Conservation (phyloP, 768 basidiomycete species). For the Termitomyces bulborhizus region DNA sequence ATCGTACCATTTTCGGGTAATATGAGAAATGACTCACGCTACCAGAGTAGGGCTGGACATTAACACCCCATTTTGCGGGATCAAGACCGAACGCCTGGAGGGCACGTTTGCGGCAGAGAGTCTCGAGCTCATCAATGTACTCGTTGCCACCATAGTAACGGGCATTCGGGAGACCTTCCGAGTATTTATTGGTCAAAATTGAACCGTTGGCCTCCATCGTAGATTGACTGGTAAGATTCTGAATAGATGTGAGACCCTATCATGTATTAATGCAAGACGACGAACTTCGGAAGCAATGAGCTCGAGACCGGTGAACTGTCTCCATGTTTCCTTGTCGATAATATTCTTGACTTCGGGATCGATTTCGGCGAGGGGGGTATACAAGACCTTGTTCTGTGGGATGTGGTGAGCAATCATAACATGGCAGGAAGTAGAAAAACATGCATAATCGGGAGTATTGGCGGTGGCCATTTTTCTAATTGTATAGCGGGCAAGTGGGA, state of each 20-base stretch:
- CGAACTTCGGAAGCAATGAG: slow-evolving; percentile 97
- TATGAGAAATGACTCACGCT: slow-evolving; percentile 47
- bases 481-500: slow-evolving; percentile 20
- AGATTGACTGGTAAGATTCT: slow-evolving; percentile 96
- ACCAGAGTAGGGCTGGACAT: slow-evolving; percentile 98
- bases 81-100: slow-evolving; percentile 95
- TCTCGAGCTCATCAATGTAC: slow-evolving; percentile 94
- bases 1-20: background rate
- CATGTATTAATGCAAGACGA: slow-evolving; percentile 2
- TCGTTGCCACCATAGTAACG: slow-evolving; percentile 99
- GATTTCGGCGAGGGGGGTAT: slow-evolving; percentile 80
- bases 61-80: slow-evolving; percentile 92
- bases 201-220: slow-evolving; percentile 99
- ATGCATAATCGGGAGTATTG: slow-evolving; percentile 55
- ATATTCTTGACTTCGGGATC: slow-evolving; percentile 96
- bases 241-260: slow-evolving; percentile 5
- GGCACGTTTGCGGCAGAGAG: slow-evolving; percentile 92
- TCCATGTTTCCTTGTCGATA: slow-evolving; percentile 99
- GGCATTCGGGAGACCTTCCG: slow-evolving; percentile 96
- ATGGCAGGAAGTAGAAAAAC: slow-evolving; percentile 17
- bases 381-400: slow-evolving; percentile 84
- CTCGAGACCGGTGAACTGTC: slow-evolving; percentile 95
- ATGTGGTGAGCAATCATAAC: slow-evolving; percentile 2
- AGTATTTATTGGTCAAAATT: slow-evolving; percentile 98
- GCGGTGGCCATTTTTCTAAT: slow-evolving; percentile 53